Base-by-base conservation (phyloP, 345 rosid genomes). In the Syzygium grande region DNA sequence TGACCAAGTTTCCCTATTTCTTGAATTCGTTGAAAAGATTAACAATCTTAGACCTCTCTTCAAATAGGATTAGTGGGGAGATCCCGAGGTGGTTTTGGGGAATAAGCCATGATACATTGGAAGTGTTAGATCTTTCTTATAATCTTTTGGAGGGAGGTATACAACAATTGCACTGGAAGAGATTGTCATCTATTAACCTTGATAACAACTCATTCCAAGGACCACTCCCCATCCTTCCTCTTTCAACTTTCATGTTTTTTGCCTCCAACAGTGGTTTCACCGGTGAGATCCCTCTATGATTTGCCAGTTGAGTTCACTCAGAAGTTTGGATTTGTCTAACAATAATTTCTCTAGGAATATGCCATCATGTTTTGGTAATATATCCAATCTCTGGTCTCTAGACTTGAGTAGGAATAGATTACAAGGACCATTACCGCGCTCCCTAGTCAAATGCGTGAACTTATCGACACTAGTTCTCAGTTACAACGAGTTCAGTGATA, bases 41-140 rank as follows among this genome's bases (percentile, higher is more conserved):
- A 59, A 59, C 0, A 59, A 0, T 0, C 1, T 27, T 59, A 5
- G 16, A 5, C 16, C 65, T 27, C 30, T 59, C 30, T 27, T 59
- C 0, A 11, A 59, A 59, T 27, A 59, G 16, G 16, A 2, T 59
- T 27, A 1, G 30, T 2, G 15, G 15, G 29, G n/a, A 9, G 0
- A 59, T 59, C 65, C 65, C 65, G 2, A 58, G 5, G 7, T 59
- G 0, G 0, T 4, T 59, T 27, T 59, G 16, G 65, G 2, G 30
- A 59, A 2, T 59, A 59, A 59, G 29, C 65, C 16, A 59, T 27
- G 30, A 59, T 58, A 58, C 68, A 59, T 27, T 59, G 30, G 68
- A 27, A 27, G 1, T 0, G 0, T 59, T 59, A 0, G 0, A 2
- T 59, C 16, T 59, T 59, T 27, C 1, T 11, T 0, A 0, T 11